Evolutionary conservation across 805 yeast genomes (phyloP).

Genomic region (Blastobotrys mokoenaii): DNA sequence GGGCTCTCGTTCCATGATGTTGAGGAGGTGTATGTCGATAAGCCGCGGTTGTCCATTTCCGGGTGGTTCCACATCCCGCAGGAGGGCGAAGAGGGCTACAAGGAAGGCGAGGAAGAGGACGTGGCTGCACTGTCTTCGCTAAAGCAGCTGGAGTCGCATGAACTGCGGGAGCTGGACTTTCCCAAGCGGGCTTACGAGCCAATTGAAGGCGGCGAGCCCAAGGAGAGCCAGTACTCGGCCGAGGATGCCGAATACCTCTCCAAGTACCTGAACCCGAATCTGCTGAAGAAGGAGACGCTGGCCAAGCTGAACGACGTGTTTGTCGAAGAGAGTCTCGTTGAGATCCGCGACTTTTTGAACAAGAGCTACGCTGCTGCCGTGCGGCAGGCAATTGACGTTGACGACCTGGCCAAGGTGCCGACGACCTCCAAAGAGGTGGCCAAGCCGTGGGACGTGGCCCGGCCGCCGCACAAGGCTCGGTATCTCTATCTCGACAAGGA

Average conservation of each 20-base stretch:
- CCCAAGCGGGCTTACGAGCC: slow-evolving; percentile 41
- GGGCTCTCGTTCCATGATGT: slow-evolving; percentile 97
- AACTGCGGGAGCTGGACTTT: slow-evolving; percentile 69
- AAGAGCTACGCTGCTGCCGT: slow-evolving; percentile 42
- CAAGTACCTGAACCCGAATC: slow-evolving; percentile 47
- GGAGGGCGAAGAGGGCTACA: slow-evolving; percentile 77
- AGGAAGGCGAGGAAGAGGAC: slow-evolving; percentile 73
- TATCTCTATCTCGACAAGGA: slow-evolving; percentile 61
- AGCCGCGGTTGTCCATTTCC: slow-evolving; percentile 84
- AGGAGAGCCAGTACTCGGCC: slow-evolving; percentile 25
- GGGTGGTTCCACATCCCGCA: slow-evolving; percentile 99
- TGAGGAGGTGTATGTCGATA: slow-evolving; percentile 89
- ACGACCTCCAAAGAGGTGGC: slow-evolving; percentile 42
- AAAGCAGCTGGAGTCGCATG: slow-evolving; percentile 69
- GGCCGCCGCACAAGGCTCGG: slow-evolving; percentile 91
- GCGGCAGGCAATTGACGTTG: slow-evolving; percentile 41
- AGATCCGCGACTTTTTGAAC: slow-evolving; percentile 55
- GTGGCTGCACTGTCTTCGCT: slow-evolving; percentile 69
- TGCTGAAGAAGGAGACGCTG: slow-evolving; percentile 36
- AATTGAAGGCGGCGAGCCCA: slow-evolving; percentile 6
- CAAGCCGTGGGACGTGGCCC: slow-evolving; percentile 82
- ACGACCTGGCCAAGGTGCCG: slow-evolving; percentile 51
- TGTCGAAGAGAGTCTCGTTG: slow-evolving; percentile 59
- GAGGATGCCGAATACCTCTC: slow-evolving; percentile 43
- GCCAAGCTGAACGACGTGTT: slow-evolving; percentile 43